A percentile compares a stretch with the other conserved stretches of the same genome.
phyloP scores from a whole-genome alignment of 352 stramenopile species.

The Phytophthora aleatoria region DNA sequence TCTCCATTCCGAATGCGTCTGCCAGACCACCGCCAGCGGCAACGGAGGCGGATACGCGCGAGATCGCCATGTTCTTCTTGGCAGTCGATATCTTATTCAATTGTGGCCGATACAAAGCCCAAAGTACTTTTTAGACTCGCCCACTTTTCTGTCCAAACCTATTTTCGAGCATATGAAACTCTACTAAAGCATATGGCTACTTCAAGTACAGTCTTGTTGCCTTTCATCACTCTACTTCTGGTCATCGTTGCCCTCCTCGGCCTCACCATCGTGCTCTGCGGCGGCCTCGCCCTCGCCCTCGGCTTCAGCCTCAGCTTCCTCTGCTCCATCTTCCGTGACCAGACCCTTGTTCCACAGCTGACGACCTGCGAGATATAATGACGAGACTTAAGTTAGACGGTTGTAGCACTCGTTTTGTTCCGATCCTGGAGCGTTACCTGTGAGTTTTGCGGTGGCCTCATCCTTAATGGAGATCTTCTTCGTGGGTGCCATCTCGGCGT shows the following conservation, averaged over 20 bases:
- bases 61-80: constrained; percentile 20
- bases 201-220: constrained; percentile 1
- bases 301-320: constrained; percentile 45
- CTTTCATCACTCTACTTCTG: constrained; percentile 24
- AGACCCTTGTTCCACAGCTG: constrained; percentile 76
- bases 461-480: constrained; percentile 69
- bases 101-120: constrained; percentile 6
- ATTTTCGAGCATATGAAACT: constrained; percentile 17
- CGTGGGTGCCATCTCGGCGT: constrained; percentile 56
- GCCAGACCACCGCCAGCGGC: neutral
- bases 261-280: constrained; percentile 41
- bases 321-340: constrained; percentile 66
- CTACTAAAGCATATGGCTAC: constrained; percentile 28
- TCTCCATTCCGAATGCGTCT: constrained; percentile 5
- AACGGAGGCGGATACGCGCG: constrained; percentile 7
- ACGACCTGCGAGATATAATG: constrained; percentile 37
- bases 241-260: constrained; percentile 35
- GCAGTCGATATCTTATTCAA: constrained; percentile 29
- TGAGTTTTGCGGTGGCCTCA: constrained; percentile 75
- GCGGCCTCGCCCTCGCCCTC: constrained; percentile 41
- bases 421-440: constrained; percentile 36
- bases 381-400: constrained; percentile 16
- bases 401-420: neutral
- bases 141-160: constrained; percentile 10
- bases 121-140: constrained; percentile 18